These are phyloP conservation scores for Stachybotrys elegans DNA, from an alignment of 2,329 filamentous ascomycete genomes.

Conservation along the genomic window DNA sequence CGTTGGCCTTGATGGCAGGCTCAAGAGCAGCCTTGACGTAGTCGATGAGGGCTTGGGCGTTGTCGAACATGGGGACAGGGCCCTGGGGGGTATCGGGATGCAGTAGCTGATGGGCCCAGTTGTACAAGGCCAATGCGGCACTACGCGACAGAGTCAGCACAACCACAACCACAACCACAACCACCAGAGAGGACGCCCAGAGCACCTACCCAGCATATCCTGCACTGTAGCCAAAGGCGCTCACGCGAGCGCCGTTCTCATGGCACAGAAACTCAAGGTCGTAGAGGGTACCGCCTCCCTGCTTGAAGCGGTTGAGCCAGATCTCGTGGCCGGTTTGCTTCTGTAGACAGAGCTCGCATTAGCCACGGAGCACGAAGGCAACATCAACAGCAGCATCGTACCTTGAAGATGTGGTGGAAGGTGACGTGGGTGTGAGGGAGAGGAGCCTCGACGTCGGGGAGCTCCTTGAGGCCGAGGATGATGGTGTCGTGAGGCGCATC, in stretches of 20 bases:
- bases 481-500: not conserved
- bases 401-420: not conserved
- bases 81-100: not conserved
- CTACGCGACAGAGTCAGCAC: too few relatives aligned
- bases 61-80: not conserved
- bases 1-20: not conserved
- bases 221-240: not conserved
- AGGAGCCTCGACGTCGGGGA: not conserved
- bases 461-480: not conserved
- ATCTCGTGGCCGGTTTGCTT: not conserved
- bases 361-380: not conserved
- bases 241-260: not conserved
- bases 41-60: not conserved
- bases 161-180: too few relatives aligned
- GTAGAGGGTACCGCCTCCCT: not conserved
- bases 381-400: not conserved
- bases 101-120: not conserved
- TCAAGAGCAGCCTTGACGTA: not conserved
- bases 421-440: not conserved
- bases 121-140: not conserved
- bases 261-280: not conserved
- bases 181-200: too few relatives aligned
- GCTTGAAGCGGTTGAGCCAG: not conserved
- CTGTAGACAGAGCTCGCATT: not conserved
- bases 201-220: not conserved